Base-by-base conservation (phyloP, 2,329 filamentous ascomycete genomes). In the Amauroascus verrucosus region DNA sequence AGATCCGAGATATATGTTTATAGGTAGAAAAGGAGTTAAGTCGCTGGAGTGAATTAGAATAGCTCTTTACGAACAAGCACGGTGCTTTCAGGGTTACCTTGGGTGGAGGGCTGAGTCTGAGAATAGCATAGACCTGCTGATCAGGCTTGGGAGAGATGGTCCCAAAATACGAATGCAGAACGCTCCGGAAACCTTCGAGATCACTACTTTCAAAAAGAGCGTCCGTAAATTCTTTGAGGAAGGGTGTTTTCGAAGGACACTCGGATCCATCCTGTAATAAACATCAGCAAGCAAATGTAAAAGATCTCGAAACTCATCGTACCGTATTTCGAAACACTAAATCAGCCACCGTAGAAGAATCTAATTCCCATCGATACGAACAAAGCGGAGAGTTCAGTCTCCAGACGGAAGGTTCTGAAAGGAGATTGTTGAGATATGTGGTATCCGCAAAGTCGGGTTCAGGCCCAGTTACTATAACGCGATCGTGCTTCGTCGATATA, bases 1-100 rank as follows among this genome's bases (percentile, higher is more conserved):
- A 40, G 7, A 46, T 30, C 13, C 28, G 40, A 20, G 13, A 7
- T 70, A 63, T 53, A 82, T 63, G 58, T 70, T 72, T 5, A 70
- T 63, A 52, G 73, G 44, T 16, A 20, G 48, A 61, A 38, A 82
- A 64, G 26, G 72, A 22, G 16, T 24, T 5, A 16, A 18, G 20
- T 7, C 14, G 71, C 62, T 32, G 46, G 16, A 24, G 40, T 30
- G 47, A 40, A 41, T 47, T 30, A 35, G 22, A 41, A 20, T n/a
- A 14, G 11, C 7, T 44, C 24, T 44, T n/a, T 30, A 3, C 30
- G n/a, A 6, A 9, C 26, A 13, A 41, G 4, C 11, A 32, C 8
- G n/a, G 7, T 18, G 28, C 7, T n/a, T 9, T 46, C 8, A 13
- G 26, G 2, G 38, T 51, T 35, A 52, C 50, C 33, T 35, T 30